Conservation (phyloP, 345 rosid genomes). For the Corchorus capsularis region DNA sequence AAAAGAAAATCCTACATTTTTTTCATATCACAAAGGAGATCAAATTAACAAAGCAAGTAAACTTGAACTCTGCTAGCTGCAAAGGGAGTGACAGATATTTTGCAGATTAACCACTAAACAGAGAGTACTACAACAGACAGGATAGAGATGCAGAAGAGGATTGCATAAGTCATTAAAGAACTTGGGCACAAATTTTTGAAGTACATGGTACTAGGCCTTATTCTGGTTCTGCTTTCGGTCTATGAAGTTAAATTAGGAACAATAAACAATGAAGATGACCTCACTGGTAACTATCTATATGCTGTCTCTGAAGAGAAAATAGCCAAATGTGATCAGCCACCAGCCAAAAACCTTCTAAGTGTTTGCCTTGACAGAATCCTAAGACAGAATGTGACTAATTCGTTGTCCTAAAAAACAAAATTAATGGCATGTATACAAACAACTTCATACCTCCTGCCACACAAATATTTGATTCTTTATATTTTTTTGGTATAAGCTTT, state of each 20-base stretch:
- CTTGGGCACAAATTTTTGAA: not conserved
- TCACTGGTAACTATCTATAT: not conserved
- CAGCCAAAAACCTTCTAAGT: not conserved
- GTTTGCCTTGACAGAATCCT: not conserved
- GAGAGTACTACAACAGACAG: not conserved
- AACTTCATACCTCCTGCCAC: slow-evolving; percentile 94
- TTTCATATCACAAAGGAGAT: not conserved
- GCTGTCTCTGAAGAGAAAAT: not conserved
- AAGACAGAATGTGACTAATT: not conserved
- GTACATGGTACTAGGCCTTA: not conserved
- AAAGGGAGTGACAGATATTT: not conserved
- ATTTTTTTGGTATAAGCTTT: slow-evolving; percentile 61
- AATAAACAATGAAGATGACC: not conserved
- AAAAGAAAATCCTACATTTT: not conserved
- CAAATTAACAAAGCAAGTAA: not conserved
- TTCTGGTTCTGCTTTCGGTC: not conserved
- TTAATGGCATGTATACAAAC: slow-evolving; percentile 27
- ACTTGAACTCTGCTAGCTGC: not conserved
- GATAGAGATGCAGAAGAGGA: not conserved
- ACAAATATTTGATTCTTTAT: slow-evolving; percentile 81
- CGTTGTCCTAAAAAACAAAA: not conserved
- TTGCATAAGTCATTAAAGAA: not conserved
- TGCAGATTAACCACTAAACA: not conserved
- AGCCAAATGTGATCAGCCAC: not conserved
- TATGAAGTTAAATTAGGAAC: not conserved